Conservation (phyloP, 2,329 filamentous ascomycete species). For the Phymatotrichopsis omnivora region DNA sequence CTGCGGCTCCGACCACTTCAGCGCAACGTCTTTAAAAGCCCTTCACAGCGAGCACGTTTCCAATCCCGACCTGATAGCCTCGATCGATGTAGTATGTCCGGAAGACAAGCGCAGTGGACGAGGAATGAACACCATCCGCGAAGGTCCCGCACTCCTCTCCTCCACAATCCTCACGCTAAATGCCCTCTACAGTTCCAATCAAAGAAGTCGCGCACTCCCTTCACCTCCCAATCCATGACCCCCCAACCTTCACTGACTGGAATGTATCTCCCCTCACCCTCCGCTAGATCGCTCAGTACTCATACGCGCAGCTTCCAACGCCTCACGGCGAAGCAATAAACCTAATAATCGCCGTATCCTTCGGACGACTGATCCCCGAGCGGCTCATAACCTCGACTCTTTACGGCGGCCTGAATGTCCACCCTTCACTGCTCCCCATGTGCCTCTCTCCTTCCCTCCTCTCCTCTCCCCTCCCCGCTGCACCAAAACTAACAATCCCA, state of each 20-base stretch:
- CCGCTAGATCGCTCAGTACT: neutral
- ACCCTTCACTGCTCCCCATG: constrained; percentile 84
- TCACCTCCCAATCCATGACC: constrained; percentile 57
- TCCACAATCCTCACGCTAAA: neutral
- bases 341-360: constrained; percentile 84
- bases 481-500: constrained; percentile 62
- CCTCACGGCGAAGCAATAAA: constrained; percentile 40
- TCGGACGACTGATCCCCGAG: constrained; percentile 77
- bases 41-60: constrained; percentile 50
- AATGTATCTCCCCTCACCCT: constrained; percentile 41
- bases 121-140: constrained; percentile 49
- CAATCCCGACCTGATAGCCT: constrained; percentile 50
- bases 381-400: constrained; percentile 58
- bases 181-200: constrained; percentile 54
- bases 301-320: constrained; percentile 13
- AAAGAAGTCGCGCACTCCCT: constrained; percentile 54
- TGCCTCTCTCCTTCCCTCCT: constrained; percentile 37
- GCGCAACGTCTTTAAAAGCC: constrained; percentile 62
- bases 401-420: constrained; percentile 86
- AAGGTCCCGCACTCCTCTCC: constrained; percentile 27
- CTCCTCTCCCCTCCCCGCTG: neutral
- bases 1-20: constrained; percentile 89
- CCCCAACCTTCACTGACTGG: constrained; percentile 72
- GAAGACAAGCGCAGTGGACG: constrained; percentile 70
- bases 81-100: constrained; percentile 76